Conservation (phyloP, 441 rosid species). For the Euphorbia celastroides region DNA sequence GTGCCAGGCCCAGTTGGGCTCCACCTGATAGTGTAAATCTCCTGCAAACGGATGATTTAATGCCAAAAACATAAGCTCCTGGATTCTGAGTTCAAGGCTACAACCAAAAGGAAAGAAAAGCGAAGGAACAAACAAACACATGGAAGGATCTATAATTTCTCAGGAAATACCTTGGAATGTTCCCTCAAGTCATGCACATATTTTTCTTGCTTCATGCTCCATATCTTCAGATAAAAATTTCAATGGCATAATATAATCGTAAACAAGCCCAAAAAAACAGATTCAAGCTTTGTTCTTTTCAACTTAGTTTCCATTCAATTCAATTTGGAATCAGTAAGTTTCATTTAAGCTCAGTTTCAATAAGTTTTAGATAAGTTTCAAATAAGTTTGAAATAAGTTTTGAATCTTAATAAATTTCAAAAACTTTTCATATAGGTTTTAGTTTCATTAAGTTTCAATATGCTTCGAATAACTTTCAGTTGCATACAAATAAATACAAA, state of each 20-base stretch:
- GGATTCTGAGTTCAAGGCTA: neutral
- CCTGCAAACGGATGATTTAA: conserved; percentile 39
- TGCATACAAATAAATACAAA: too few species aligned
- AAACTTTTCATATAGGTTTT: too few species aligned
- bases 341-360: too few species aligned
- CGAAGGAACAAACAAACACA: neutral
- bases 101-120: neutral
- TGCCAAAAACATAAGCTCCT: conserved; percentile 1
- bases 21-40: conserved; percentile 96
- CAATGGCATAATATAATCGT: conserved; percentile 11
- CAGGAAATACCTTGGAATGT: conserved; percentile 60
- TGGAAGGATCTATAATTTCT: neutral
- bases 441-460: too few species aligned
- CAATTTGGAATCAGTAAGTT: too few species aligned
- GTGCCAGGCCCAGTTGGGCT: conserved; percentile 94
- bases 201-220: conserved; percentile 79
- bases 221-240: conserved; percentile 53
- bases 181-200: conserved; percentile 85
- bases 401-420: too few species aligned
- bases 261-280: neutral
- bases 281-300: too few species aligned
- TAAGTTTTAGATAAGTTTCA: too few species aligned
- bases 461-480: too few species aligned
- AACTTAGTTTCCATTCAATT: too few species aligned
- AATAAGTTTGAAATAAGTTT: too few species aligned